These are phyloP conservation scores for Emericellopsis terricola DNA, from an alignment of 495 filamentous ascomycete species.

Conservation along the genomic window DNA sequence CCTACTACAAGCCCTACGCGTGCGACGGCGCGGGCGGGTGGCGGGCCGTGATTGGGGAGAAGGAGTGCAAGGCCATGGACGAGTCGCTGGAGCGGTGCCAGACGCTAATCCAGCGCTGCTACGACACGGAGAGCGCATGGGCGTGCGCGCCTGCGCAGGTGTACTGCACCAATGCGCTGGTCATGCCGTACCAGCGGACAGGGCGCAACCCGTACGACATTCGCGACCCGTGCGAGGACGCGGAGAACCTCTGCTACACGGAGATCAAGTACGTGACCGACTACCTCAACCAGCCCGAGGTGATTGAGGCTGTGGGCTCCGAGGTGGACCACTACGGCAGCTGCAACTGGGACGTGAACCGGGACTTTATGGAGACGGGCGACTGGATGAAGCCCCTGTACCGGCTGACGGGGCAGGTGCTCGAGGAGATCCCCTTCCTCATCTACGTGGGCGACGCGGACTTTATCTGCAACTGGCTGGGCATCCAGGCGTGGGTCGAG, in stretches of 20 bases:
- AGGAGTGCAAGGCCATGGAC: background rate
- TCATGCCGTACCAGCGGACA: slow-evolving; percentile 86
- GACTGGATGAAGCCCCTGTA: background rate
- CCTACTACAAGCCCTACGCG: slow-evolving; percentile 25
- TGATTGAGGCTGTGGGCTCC: background rate
- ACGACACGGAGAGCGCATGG: slow-evolving; percentile 72
- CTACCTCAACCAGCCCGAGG: slow-evolving; percentile 3
- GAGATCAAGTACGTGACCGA: background rate
- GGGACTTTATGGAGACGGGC: background rate
- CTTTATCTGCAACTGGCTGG: slow-evolving; percentile 2
- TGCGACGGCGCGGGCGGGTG: slow-evolving; percentile 1
- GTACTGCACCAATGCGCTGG: slow-evolving; percentile 94
- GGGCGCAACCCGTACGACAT: slow-evolving; percentile 22
- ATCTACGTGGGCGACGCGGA: slow-evolving; percentile 2
- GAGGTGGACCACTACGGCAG: background rate
- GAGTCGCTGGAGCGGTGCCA: background rate
- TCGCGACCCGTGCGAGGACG: background rate
- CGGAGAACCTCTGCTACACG: too few species aligned
- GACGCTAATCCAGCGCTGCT: background rate
- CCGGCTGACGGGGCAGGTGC: background rate
- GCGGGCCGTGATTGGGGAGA: background rate
- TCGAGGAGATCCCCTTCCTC: slow-evolving; percentile 4
- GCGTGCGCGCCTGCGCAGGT: slow-evolving; percentile 91
- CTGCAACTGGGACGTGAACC: background rate
- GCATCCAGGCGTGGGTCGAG: slow-evolving; percentile 1